Conservation (phyloP, 176 grass and related monocot genomes). For the Zea mays region DNA sequence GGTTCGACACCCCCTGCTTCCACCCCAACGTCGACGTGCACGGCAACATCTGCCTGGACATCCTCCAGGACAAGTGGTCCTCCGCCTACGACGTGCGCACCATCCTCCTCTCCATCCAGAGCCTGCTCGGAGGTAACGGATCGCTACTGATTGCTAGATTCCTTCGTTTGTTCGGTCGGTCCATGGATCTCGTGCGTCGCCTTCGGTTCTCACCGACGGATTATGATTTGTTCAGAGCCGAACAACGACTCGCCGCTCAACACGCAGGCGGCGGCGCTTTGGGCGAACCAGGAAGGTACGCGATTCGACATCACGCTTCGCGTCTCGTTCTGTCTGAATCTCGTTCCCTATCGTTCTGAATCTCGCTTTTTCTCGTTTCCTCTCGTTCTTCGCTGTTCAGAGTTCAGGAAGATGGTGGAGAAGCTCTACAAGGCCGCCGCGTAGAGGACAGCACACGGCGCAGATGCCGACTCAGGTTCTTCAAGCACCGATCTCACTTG, state of each 20-base stretch:
- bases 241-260: slow-evolving; percentile 97
- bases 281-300: slow-evolving; percentile 85
- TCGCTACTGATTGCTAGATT: not conserved
- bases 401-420: slow-evolving; percentile 97
- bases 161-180: not conserved
- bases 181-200: not conserved
- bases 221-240: slow-evolving; percentile 53
- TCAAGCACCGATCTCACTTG: not conserved
- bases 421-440: slow-evolving; percentile 69
- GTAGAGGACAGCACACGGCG: slow-evolving; percentile 4
- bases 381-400: slow-evolving; percentile 37
- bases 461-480: not conserved
- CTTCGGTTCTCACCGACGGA: not conserved
- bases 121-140: slow-evolving; percentile 68
- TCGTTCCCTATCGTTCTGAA: slow-evolving; percentile 9
- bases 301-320: not conserved
- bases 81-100: slow-evolving; percentile 98
- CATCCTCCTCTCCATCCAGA: slow-evolving; percentile 93
- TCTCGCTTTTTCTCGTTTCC: not conserved
- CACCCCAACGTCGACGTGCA: slow-evolving; percentile 92
- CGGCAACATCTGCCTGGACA: slow-evolving; percentile 97
- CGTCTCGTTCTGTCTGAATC: slow-evolving; percentile 1
- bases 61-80: slow-evolving; percentile 97
- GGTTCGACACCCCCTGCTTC: slow-evolving; percentile 88
- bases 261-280: slow-evolving; percentile 80